Evolutionary conservation across 1,284 basidiomycete genomes (phyloP), one percentile per base, ranked within the genome.

Genomic region (Amylostereum areolatum): DNA sequence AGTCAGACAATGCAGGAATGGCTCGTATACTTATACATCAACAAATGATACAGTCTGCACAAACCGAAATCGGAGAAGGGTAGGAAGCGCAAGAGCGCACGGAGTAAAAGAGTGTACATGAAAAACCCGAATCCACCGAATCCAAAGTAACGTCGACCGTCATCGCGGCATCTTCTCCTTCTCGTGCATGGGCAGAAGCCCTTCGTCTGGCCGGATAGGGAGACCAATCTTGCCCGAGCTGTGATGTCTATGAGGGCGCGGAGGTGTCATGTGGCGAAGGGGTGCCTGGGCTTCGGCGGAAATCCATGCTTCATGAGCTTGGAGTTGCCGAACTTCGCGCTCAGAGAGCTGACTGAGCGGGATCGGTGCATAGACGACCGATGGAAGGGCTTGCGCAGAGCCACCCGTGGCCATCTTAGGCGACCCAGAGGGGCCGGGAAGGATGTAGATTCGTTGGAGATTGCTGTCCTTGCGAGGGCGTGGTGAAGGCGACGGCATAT

Each of bases 231-330:
- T 65, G 7, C 75, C 74, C 30, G 57, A 60, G 40, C 62, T 58
- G 28, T 66, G 66, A 60, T 52, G 50, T 47, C 57, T 54, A 50
- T 53, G 55, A 43, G 58, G 56, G 33, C 51, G 59, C 55, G 55
- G 55, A 50, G 66, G 64, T 53, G 45, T 65, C 10, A 61, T 59
- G 48, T 61, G 62, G 34, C 59, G 64, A 48, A 62, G 66, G 42
- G 50, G 49, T 24, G 52, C 27, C 43, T 53, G 45, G 34, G 53
- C 18, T 45, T 53, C 42, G 55, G 54, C 55, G 25, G 64, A 62
- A 32, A 88, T 70, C 85, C 85, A 88, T 9, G 81, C 83, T 57
- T 85, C 83, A 31, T 70, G 79, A 27, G 82, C 82, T 42, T 71
- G 71, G 51, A 78, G 69, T n/a, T 77, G 74, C 10, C 80, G 61